Evolutionary conservation across 176 grass and related monocot genomes (phyloP), one percentile per base, ranked within the genome.

Genomic region (Zoysia japonica): DNA sequence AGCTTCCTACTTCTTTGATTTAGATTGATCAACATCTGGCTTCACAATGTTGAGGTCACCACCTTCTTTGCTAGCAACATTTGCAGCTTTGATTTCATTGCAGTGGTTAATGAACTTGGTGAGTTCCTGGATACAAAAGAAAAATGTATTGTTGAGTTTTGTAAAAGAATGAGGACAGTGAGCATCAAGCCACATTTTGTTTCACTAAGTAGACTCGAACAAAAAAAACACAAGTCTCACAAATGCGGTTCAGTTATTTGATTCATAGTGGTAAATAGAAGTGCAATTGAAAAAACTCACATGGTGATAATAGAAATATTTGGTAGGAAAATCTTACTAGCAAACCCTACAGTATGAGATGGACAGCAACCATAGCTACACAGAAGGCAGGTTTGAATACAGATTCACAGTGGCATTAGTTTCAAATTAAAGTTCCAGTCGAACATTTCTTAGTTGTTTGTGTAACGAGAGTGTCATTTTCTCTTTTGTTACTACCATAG

Each of bases 81-180:
- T 93, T 0, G 91, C 91, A 47, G 88, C 85, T 68, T 93, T 93
- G 9, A 83, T 86, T 67, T 91, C 91, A 0, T 93, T 93, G 49
- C 82, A 85, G 45, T 93, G 88, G 78, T 93, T 93, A 68, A 93
- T 93, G 79, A 93, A 93, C 60, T 86, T 93, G 47, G 91, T 91
- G 43, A 93, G 89, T 59, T 88, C 91, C 91, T 93, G 84, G 2
- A 71, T 41, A 49, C 14, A 50, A 28, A 85, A 1, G 2, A 38
- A 63, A 53, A 2, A 11, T 48, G 1, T 47, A 67, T 44, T 9
- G 43, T n/a, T 61, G 17, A 76, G 12, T 13, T 72, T 59, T 68
- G 9, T n/a, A 79, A 2, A 47, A 7, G 71, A 65, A 57, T 17
- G 47, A 17, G 12, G n/a, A 19, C 5, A 66, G 48, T 17, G 14